Evolutionary conservation across 2,329 filamentous ascomycete species (phyloP), one percentile per base, ranked within the genome.

Genomic region (Xylaria sp.): DNA sequence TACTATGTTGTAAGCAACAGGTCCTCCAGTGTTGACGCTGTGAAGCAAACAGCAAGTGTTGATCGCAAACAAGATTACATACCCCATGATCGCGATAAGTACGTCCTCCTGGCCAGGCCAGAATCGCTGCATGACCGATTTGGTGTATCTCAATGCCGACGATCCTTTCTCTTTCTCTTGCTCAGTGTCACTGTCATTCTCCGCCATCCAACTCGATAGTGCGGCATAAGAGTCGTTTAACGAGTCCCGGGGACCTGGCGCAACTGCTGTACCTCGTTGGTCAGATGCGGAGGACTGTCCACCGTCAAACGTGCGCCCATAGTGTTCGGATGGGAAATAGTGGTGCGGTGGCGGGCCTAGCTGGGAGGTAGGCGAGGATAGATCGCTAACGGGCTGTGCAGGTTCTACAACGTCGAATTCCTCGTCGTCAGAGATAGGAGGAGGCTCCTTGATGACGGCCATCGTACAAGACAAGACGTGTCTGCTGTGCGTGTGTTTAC

Each of bases 41-140:
- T 3, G 15, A 40, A 1, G 8, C 8, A 9, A 33, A 31, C n/a
- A n/a, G n/a, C n/a, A n/a, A n/a, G n/a, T n/a, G n/a, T n/a, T n/a
- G n/a, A n/a, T n/a, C n/a, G n/a, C 28, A 31, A 31, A 31, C 9
- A 11, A 17, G 14, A 25, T 2, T 6, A 31, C 67, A 53, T 64
- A 69, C 67, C 67, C 67, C 67, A 69, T 69, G 14, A 69, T 63
- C 9, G 67, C 67, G n/a, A 69, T 69, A 19, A 69, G 58, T 2
- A 69, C 28, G 21, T 69, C 65, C 38, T 69, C 65, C 38, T 60
- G 50, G 17, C 60, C 56, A 3, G 37, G 33, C 60, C 49, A 59
- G 7, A 67, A 60, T 49, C 49, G 60, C 33, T 60, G 45, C 1
- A 63, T 52, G 8, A 66, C 23, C 3, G 67, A 66, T 40, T 63